phyloP scores from a whole-genome alignment of 768 basidiomycete genomes.

The Pulveroboletus sp. region DNA sequence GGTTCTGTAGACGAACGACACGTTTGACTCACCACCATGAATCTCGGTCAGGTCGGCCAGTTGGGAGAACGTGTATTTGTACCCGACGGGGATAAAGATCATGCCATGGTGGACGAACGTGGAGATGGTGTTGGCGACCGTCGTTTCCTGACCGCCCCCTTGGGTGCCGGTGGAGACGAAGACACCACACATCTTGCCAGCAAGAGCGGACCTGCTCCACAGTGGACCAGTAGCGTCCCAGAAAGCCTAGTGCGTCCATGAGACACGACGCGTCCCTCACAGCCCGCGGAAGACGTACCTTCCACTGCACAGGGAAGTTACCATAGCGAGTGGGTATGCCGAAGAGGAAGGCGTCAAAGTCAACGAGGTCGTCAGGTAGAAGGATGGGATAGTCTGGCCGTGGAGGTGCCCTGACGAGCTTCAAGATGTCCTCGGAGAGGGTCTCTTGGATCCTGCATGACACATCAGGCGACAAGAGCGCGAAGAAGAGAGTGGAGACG shows the following conservation, averaged over 20 bases:
- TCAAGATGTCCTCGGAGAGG: constrained; percentile 64
- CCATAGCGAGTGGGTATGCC: constrained; percentile 47
- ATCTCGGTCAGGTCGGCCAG: constrained; percentile 39
- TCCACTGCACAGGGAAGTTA: constrained; percentile 56
- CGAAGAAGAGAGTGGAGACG: neutral
- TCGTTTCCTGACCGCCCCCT: constrained; percentile 46
- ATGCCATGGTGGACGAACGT: constrained; percentile 54
- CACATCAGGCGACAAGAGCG: neutral
- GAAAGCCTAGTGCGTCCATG: constrained; percentile 33
- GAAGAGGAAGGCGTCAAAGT: constrained; percentile 41
- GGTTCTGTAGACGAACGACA: neutral
- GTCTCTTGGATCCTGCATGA: constrained; percentile 70
- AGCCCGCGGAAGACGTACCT: constrained; percentile 25
- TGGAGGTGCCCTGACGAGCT: constrained; percentile 63
- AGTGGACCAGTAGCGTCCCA: constrained; percentile 49
- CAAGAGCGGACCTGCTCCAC: constrained; percentile 38
- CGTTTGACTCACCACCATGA: constrained; percentile 39
- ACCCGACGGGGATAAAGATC: constrained; percentile 51
- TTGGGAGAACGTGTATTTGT: constrained; percentile 38
- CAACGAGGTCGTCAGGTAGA: constrained; percentile 29
- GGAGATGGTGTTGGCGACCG: constrained; percentile 35
- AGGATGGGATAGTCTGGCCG: constrained; percentile 54
- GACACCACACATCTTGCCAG: constrained; percentile 43
- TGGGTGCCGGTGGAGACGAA: constrained; percentile 45
- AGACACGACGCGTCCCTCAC: constrained; percentile 8